Conservation (phyloP, 2,329 filamentous ascomycete genomes). For the Colletotrichum limetticola region DNA sequence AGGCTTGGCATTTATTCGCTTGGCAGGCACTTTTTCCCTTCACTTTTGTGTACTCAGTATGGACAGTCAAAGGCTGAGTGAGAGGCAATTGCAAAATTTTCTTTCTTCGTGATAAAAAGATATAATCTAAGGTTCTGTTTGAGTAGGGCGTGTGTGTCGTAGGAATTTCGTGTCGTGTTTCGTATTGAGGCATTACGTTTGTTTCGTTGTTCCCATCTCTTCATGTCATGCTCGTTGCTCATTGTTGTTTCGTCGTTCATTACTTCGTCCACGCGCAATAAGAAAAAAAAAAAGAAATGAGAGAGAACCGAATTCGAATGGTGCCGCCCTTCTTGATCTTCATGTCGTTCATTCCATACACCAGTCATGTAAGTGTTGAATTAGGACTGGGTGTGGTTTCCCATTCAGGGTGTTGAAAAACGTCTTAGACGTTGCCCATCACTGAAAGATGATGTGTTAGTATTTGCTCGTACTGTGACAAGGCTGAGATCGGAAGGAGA, state of each 20-base stretch:
- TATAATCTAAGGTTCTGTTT: not conserved
- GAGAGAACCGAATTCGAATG: not conserved
- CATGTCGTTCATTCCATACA: not conserved
- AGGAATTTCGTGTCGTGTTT: not conserved
- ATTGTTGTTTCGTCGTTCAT: not conserved
- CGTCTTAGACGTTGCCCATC: conserved; percentile 1
- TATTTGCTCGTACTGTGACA: not conserved
- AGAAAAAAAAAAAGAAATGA: not conserved
- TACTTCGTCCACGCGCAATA: not conserved
- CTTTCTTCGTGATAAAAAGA: not conserved
- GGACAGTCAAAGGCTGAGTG: no score
- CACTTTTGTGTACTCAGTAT: not conserved
- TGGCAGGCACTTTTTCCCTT: not conserved
- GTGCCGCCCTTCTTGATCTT: not conserved
- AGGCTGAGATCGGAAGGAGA: conserved; percentile 35
- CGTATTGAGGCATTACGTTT: not conserved
- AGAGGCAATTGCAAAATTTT: not conserved
- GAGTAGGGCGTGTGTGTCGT: not conserved
- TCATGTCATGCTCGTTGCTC: not conserved
- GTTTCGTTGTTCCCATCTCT: not conserved
- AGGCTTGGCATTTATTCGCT: not conserved
- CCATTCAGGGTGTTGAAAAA: not conserved
- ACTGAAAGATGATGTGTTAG: conserved; percentile 17
- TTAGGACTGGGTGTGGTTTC: not conserved
- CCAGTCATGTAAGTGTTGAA: not conserved